Evolutionary conservation across 495 filamentous ascomycete genomes (phyloP).

Genomic region (Penicillium chermesinum): DNA sequence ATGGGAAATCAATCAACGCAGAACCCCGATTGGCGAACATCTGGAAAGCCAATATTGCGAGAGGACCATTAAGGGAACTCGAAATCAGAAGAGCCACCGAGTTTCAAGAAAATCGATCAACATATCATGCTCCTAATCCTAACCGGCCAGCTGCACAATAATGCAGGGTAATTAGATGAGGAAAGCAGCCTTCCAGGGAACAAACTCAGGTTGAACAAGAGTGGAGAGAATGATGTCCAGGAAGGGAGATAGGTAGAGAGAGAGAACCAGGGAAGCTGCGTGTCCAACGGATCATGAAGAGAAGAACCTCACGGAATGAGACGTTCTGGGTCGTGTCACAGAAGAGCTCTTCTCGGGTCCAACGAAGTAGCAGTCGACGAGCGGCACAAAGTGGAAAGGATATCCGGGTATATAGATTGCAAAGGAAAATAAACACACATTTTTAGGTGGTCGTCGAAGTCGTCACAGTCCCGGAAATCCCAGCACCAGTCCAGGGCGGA

Average conservation of each 20-base stretch:
- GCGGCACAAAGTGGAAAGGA: neutral
- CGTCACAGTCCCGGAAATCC: constrained; percentile 20
- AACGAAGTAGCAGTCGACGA: neutral
- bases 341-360: neutral
- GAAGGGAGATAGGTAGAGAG: constrained; percentile 11
- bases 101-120: constrained; percentile 23
- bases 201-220: constrained; percentile 1
- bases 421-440: constrained; percentile 3
- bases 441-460: constrained; percentile 17
- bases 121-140: constrained; percentile 24
- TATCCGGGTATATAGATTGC: neutral
- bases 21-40: constrained; percentile 13
- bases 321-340: neutral
- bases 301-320: neutral
- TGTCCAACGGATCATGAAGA: neutral
- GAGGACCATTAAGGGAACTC: constrained; percentile 22
- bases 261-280: neutral
- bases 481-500: constrained; percentile 15
- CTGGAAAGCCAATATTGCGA: constrained; percentile 17
- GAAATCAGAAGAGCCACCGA: constrained; percentile 25
- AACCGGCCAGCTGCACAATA: constrained; percentile 27
- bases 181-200: constrained; percentile 9
- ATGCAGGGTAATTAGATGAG: constrained; percentile 17
- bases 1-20: constrained; percentile 9
- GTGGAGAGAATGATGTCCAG: constrained; percentile 8